Evolutionary conservation across 2,329 filamentous ascomycete genomes (phyloP), one percentile per base, ranked within the genome.

Genomic region (Aspergillus persii): DNA sequence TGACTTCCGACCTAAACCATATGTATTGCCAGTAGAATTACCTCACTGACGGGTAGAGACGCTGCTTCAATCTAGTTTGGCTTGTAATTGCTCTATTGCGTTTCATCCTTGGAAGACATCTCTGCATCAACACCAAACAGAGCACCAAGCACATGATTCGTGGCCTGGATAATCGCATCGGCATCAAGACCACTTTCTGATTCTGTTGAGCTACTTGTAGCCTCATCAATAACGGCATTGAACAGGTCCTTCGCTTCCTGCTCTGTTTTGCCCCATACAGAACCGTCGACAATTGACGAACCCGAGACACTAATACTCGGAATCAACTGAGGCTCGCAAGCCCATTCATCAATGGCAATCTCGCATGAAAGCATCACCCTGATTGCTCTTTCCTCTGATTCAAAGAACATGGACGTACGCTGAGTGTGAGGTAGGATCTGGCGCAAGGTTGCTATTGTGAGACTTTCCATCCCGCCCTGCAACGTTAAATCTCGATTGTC

Each of bases 201-300:
- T 53, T 27, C 57, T 41, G 53, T 23, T 36, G 48, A 54, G 4
- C 41, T 50, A 27, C 53, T 31, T 29, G 36, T 55, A 26, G 65
- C 60, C 36, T 69, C 69, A 44, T 53, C 68, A 8, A 77, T 58
- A 51, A 78, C 59, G n/a, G 66, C 67, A 51, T 72, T 66, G 48
- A 78, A 78, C 31, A 77, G 61, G n/a, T 68, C 70, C 57, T 74
- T 77, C 8, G 71, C 65, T 55, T 77, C 76, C n/a, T 65, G 67
- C 48, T 77, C 73, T 23, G 76, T 64, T 46, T 74, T 77, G 46
- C 54, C 65, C 44, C 65, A 58, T 7, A 61, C 41, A 4, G 26
- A 58, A 9, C 54, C 51, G 39, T 57, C 56, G 3, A 48, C 57
- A 51, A 58, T 59, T 8, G 53, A 56, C 6, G 63, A 56, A 3